Percentiles rank a stretch among this genome's conserved stretches.
Evolutionary conservation across 208 protist species (phyloP).

Genomic region (Tetramitus jugosus): DNA sequence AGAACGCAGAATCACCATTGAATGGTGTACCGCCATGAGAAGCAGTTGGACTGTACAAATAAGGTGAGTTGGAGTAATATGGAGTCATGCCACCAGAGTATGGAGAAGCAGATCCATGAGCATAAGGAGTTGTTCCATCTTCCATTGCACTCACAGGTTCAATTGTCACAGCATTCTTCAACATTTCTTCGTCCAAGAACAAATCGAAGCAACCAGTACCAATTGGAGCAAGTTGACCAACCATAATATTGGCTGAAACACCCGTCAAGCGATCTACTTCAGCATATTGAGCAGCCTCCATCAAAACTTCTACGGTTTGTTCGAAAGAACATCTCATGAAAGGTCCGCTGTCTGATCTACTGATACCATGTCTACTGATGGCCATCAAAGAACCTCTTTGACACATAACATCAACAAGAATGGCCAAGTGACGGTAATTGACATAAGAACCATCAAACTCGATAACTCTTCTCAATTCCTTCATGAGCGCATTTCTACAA

Average conservation of each 20-base stretch:
- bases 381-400: slow-evolving; percentile 88
- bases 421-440: slow-evolving; percentile 96
- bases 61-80: not conserved
- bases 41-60: not conserved
- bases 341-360: slow-evolving; percentile 84
- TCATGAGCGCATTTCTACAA: slow-evolving; percentile 47
- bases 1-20: not conserved
- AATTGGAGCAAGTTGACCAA: slow-evolving; percentile 89
- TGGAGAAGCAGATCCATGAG: not conserved
- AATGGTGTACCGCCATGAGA: not conserved
- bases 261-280: slow-evolving; percentile 87
- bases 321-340: slow-evolving; percentile 98
- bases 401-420: slow-evolving; percentile 98
- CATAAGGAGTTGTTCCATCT: not conserved
- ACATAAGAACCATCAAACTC: slow-evolving; percentile 93
- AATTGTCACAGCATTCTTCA: slow-evolving; percentile 57
- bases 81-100: not conserved
- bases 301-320: slow-evolving; percentile 98
- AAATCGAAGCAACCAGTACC: slow-evolving; percentile 95
- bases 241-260: slow-evolving; percentile 94
- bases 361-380: slow-evolving; percentile 90
- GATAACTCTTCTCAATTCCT: slow-evolving; percentile 81
- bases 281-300: slow-evolving; percentile 89
- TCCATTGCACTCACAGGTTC: not conserved
- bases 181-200: slow-evolving; percentile 77